A percentile compares a stretch with the other conserved stretches of the same genome.
phyloP scores from a whole-genome alignment of 306 rosid species.

The peach (Prunus persica) region DNA sequence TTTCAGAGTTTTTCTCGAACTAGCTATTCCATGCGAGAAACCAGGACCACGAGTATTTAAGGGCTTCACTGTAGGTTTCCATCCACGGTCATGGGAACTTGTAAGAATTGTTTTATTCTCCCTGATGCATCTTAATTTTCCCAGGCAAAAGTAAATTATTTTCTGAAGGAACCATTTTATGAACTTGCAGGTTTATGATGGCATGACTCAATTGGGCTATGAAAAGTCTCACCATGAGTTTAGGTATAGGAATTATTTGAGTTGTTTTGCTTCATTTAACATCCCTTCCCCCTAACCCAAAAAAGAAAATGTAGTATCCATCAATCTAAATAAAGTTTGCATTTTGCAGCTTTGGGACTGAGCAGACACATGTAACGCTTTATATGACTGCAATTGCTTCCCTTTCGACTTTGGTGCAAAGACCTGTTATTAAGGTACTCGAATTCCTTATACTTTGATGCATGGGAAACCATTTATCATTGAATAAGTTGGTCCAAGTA shows the following conservation, averaged over 20 bases:
- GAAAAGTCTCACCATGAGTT: conserved; percentile 61
- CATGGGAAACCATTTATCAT: conserved; percentile 11
- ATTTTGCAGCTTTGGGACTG: conserved; percentile 62
- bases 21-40: conserved; percentile 70
- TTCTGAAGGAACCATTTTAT: conserved; percentile 16
- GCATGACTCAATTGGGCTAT: conserved; percentile 79
- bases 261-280: conserved; percentile 16
- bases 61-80: conserved; percentile 96
- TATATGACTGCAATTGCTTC: conserved; percentile 87
- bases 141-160: conserved; percentile 3
- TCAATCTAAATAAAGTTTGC: conserved; percentile 16
- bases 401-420: conserved; percentile 70
- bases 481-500: conserved; percentile 1
- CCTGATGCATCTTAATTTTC: conserved; percentile 14
- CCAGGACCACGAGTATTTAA: conserved; percentile 75
- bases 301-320: conserved; percentile 5
- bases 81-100: conserved; percentile 96
- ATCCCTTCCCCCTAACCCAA: neutral
- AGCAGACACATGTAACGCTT: conserved; percentile 61
- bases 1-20: conserved; percentile 74
- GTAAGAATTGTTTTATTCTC: conserved; percentile 48
- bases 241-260: conserved; percentile 46
- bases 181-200: conserved; percentile 80
- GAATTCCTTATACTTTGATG: conserved; percentile 20
- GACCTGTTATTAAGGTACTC: conserved; percentile 64